These are phyloP conservation scores for Russula sp. DNA, from an alignment of 768 basidiomycete genomes.

Conservation along the genomic window DNA sequence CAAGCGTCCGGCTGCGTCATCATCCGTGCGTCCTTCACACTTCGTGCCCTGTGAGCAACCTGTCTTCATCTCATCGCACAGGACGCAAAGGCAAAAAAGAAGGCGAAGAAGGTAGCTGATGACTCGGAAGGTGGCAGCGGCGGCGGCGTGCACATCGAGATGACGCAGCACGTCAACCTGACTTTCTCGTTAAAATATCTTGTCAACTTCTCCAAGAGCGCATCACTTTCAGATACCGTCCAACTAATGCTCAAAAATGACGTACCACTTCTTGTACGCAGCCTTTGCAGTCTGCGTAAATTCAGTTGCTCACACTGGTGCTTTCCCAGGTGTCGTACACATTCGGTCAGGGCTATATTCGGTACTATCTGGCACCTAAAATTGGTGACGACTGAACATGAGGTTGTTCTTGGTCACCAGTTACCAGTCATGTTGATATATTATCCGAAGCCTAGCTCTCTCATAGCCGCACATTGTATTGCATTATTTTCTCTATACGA, in stretches of 20 bases:
- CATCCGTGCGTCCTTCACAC: conserved; percentile 36
- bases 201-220: conserved; percentile 91
- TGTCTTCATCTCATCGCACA: conserved; percentile 10
- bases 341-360: conserved; percentile 81
- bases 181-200: conserved; percentile 98
- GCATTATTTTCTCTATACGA: not conserved
- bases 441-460: not conserved
- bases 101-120: conserved; percentile 35
- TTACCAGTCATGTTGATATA: too few relatives aligned
- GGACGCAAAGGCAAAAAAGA: conserved; percentile 45
- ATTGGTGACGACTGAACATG: conserved; percentile 68
- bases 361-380: conserved; percentile 96
- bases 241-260: conserved; percentile 89
- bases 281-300: not conserved
- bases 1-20: conserved; percentile 40
- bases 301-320: not conserved
- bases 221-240: conserved; percentile 62
- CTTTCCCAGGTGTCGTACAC: conserved; percentile 72
- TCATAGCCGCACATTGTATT: conserved; percentile 5
- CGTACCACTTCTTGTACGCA: conserved; percentile 74
- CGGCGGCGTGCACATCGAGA: conserved; percentile 67
- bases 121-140: conserved; percentile 37
- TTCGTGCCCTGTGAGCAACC: not conserved
- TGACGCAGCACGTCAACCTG: conserved; percentile 84
- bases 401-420: not conserved